phyloP scores from a whole-genome alignment of 129 eudicot genomes.

The Ambrosia artemisiifolia region DNA sequence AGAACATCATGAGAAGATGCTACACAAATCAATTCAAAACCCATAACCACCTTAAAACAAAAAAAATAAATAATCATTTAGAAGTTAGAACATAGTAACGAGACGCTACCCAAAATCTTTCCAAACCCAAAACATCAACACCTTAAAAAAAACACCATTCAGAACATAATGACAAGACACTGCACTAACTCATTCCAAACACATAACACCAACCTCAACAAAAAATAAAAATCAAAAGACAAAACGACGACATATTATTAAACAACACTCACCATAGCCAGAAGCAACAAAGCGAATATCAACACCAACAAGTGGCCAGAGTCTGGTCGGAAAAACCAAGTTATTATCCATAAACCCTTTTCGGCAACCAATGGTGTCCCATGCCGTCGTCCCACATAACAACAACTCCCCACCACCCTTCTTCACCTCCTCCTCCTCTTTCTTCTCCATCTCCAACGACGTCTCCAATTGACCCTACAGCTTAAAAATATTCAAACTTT shows the following conservation, averaged over 20 bases:
- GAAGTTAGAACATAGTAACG: no score
- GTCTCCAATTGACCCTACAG: slow-evolving; percentile 20
- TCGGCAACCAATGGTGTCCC: slow-evolving; percentile 73
- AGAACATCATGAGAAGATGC: no score
- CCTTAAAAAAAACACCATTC: no score
- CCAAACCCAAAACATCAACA: no score
- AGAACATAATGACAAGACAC: slow-evolving; percentile 70
- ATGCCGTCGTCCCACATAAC: slow-evolving; percentile 80
- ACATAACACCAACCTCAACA: background rate
- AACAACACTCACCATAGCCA: slow-evolving; percentile 64
- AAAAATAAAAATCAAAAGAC: background rate
- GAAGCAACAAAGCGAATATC: slow-evolving; percentile 81
- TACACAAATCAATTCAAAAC: no score
- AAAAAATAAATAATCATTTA: no score
- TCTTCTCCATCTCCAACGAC: slow-evolving; percentile 44
- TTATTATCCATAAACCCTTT: slow-evolving; percentile 50
- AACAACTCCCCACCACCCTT: slow-evolving; percentile 76
- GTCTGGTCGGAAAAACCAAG: slow-evolving; percentile 73
- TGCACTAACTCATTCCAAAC: slow-evolving; percentile 24
- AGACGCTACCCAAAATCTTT: no score
- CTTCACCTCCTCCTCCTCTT: slow-evolving; percentile 24
- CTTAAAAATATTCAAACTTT: background rate
- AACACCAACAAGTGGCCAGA: slow-evolving; percentile 82
- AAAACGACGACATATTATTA: background rate
- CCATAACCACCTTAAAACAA: no score